phyloP scores from a whole-genome alignment of 768 basidiomycete genomes.

The Mycena rosella region DNA sequence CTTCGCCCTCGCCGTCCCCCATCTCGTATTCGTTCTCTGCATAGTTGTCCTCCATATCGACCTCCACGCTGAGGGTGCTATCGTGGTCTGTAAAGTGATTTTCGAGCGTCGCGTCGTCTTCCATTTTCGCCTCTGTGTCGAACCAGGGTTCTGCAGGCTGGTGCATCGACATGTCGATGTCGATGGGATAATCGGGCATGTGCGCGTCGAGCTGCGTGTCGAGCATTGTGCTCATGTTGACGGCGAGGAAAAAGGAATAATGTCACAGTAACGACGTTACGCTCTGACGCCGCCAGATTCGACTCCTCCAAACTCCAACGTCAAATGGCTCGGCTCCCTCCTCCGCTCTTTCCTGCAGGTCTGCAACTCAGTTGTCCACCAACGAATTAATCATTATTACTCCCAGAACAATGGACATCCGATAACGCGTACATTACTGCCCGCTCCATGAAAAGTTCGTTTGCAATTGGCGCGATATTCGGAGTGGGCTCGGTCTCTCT shows the following conservation, averaged over 20 bases:
- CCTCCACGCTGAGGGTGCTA: constrained; percentile 63
- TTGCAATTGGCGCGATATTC: constrained; percentile 14
- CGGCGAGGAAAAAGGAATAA: background rate
- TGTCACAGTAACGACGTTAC: no score
- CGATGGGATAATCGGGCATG: constrained; percentile 72
- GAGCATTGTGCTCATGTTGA: constrained; percentile 56
- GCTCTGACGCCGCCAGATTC: no score
- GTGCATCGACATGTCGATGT: constrained; percentile 77
- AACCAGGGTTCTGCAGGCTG: constrained; percentile 65
- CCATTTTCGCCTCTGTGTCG: constrained; percentile 69
- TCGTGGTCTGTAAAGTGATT: constrained; percentile 40
- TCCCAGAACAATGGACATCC: constrained; percentile 23
- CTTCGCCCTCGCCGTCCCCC: constrained; percentile 54
- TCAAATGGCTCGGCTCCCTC: constrained; percentile 22
- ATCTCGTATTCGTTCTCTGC: constrained; percentile 69
- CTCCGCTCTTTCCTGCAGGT: constrained; percentile 27
- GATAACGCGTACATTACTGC: constrained; percentile 23
- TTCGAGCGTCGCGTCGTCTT: constrained; percentile 59
- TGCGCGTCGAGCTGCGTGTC: constrained; percentile 61
- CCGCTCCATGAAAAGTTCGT: constrained; percentile 14
- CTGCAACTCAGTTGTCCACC: background rate
- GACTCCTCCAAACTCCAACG: no score
- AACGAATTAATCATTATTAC: background rate
- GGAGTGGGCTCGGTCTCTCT: constrained; percentile 15
- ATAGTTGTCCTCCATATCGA: constrained; percentile 74